A percentile compares a stretch with the other conserved stretches of the same genome.
Evolutionary conservation across 2,329 filamentous ascomycete genomes (phyloP).

Genomic region (Ophiobolus disseminans): DNA sequence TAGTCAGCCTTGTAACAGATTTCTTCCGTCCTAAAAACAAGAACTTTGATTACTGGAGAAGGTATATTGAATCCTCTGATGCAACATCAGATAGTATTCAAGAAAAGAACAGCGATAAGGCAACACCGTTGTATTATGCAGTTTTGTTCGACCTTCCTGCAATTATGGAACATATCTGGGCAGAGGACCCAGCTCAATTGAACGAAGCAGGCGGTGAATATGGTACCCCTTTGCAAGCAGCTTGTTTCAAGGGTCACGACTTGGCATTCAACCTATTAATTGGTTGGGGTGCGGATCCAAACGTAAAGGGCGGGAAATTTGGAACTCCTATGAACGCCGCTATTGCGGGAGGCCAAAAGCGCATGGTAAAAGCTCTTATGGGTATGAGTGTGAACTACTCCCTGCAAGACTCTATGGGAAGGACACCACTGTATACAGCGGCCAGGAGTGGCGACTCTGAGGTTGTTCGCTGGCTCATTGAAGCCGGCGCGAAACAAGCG

Average conservation of each 20-base stretch:
- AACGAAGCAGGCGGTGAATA: conserved; percentile 10
- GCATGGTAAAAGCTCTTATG: conserved; percentile 10
- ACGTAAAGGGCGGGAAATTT: conserved; percentile 12
- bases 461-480: neutral
- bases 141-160: conserved; percentile 6
- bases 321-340: conserved; percentile 15
- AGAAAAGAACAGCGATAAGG: neutral
- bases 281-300: conserved; percentile 11
- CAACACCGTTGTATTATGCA: conserved; percentile 15
- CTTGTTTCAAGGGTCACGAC: conserved; percentile 7
- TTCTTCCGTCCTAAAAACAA: conserved; percentile 5
- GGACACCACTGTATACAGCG: neutral
- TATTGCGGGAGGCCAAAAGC: conserved; percentile 2
- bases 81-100: neutral
- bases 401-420: neutral
- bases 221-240: conserved; percentile 12
- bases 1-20: conserved; percentile 1
- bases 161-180: conserved; percentile 7
- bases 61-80: conserved; percentile 1
- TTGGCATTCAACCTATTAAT: conserved; percentile 6
- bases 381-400: neutral
- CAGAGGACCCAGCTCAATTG: conserved; percentile 10
- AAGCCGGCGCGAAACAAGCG: neutral
- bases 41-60: conserved; percentile 8
- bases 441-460: neutral